A percentile compares a stretch with the other conserved stretches of the same genome.
These are phyloP conservation scores for Chlamydomonas incerta DNA, from an alignment of 139 green algal species.

Conservation along the genomic window DNA sequence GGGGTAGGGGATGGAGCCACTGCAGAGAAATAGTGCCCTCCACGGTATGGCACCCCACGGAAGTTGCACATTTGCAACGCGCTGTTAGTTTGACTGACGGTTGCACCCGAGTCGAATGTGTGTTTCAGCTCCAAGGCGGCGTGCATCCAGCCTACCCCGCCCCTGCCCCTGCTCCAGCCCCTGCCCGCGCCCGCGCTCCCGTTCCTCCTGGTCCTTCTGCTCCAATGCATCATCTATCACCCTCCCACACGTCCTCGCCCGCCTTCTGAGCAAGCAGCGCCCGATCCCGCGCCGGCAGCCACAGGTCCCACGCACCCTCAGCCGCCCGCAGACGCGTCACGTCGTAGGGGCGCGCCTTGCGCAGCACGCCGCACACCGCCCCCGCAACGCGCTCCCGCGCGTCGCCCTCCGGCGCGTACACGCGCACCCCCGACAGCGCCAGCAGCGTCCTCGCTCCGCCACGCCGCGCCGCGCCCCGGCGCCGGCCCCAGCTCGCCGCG, in stretches of 20 bases:
- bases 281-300: conserved; percentile 10
- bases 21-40: too few relatives aligned
- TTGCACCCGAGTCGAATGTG: too few relatives aligned
- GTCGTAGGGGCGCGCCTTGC: conserved; percentile 7
- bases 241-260: neutral
- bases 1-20: too few relatives aligned
- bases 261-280: conserved; percentile 18
- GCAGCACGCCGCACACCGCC: neutral
- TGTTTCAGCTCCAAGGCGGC: too few relatives aligned
- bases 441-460: conserved; percentile 24
- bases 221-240: neutral
- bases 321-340: conserved; percentile 1
- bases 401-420: neutral
- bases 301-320: neutral
- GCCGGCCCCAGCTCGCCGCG: neutral
- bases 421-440: conserved; percentile 3
- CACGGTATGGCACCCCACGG: too few relatives aligned
- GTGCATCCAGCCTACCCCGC: too few relatives aligned
- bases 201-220: too few relatives aligned
- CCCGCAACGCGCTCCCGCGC: neutral
- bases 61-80: too few relatives aligned
- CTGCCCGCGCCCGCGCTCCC: too few relatives aligned
- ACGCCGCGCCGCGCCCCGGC: neutral
- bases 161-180: too few relatives aligned
- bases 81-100: too few relatives aligned